Conservation (phyloP, 2,329 filamentous ascomycete genomes). For the Colletotrichum sp. region DNA sequence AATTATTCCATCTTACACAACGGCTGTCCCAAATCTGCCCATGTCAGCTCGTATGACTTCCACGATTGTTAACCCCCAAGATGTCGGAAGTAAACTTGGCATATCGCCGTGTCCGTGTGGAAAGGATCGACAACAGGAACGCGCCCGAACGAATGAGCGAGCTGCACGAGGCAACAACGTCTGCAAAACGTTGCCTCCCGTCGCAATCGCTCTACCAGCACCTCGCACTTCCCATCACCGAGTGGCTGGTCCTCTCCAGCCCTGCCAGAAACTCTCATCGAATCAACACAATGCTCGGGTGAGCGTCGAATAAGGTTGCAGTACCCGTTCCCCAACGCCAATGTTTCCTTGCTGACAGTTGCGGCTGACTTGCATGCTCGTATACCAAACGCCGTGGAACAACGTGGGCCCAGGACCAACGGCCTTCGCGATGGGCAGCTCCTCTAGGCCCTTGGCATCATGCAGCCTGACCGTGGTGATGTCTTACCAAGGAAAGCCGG, state of each 20-base stretch:
- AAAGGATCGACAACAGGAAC: background rate
- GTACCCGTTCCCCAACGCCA: background rate
- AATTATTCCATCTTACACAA: background rate
- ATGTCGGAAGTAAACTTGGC: background rate
- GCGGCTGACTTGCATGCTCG: background rate
- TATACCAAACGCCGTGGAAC: background rate
- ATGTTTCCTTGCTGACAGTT: background rate
- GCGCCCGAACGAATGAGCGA: background rate
- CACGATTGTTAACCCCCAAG: background rate
- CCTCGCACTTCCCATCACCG: background rate
- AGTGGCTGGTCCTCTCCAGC: background rate
- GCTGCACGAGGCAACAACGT: background rate
- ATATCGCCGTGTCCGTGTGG: background rate
- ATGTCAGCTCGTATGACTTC: background rate
- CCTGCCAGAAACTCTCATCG: background rate
- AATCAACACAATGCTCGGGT: background rate
- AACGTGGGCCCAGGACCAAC: background rate
- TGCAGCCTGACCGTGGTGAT: background rate
- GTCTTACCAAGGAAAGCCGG: background rate
- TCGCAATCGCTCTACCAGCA: background rate
- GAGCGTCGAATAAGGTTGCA: background rate
- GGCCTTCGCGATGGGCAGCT: background rate
- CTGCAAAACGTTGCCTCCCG: background rate
- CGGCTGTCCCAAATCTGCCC: background rate
- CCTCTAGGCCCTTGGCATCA: background rate